Evolutionary conservation across 192 early-diverging fungal genomes (phyloP), one percentile per base, ranked within the genome.

Genomic region (Diversispora epigaea): DNA sequence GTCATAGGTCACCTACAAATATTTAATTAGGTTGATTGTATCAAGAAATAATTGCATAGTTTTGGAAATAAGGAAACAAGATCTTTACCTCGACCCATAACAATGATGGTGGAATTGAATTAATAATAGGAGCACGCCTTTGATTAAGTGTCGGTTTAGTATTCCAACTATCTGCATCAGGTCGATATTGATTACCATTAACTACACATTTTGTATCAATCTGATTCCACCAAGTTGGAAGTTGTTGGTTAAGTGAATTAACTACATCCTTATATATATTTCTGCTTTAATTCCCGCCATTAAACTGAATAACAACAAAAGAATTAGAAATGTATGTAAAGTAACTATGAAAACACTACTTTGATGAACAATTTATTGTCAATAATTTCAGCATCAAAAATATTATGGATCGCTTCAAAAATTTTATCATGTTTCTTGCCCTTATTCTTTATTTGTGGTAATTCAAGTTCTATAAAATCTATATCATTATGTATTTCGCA

Each of bases 381-480:
- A 46, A 68, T 40, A 50, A 68, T 68, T 68, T 68, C 66, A 3
- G 6, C 66, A 12, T 47, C 49, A 47, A 68, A 68, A 45, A 68
- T 47, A 50, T 68, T 39, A 50, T 68, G 66, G 66, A 68, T 68
- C 49, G 49, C 21, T 68, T 68, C 66, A 50, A 68, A 68, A 68
- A 68, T 68, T 68, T 68, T 68, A 68, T 68, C 66, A 46, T 45
- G 66, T 22, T 68, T 68, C n/a, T 68, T 68, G 45, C 45, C 66
- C 66, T 68, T 68, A 45, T 41, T 45, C 66, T 68, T 68, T 68
- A 68, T 68, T 2, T 47, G 17, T 68, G 46, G 10, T 50, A 50
- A 25, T 49, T 54, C 46, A 68, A 32, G 2, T 32, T 32, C 25
- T 32, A 32, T 32, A 32, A 32, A 1, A 32, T 32, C 25, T 2